Percentiles rank a stretch among this genome's conserved stretches.
Evolutionary conservation across 2,329 filamentous ascomycete genomes (phyloP).

Genomic region (Aspergillus uvarum): DNA sequence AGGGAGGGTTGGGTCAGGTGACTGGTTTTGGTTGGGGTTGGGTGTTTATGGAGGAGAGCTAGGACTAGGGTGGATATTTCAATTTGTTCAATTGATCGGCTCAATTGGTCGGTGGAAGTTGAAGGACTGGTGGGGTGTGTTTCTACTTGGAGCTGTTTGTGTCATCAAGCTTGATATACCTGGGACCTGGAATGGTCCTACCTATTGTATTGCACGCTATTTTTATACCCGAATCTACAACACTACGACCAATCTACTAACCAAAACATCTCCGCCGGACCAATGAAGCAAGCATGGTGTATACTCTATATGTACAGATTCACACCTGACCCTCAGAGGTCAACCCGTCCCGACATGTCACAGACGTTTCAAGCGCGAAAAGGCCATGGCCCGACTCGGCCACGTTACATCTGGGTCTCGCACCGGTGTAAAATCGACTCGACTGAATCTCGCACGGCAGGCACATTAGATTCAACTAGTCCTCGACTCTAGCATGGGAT

Average conservation of each 20-base stretch:
- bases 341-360: background rate
- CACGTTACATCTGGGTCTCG: background rate
- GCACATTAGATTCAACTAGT: slow-evolving; percentile 5
- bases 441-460: background rate
- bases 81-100: no score
- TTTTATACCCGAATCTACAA: no score
- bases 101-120: no score
- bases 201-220: no score
- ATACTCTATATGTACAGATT: slow-evolving; percentile 33
- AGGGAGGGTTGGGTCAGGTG: slow-evolving; percentile 2
- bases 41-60: no score
- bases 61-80: no score
- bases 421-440: background rate
- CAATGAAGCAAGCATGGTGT: slow-evolving; percentile 16
- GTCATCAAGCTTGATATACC: no score
- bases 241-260: background rate
- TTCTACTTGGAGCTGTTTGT: no score
- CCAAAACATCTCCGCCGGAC: background rate
- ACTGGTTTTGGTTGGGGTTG: background rate
- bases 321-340: slow-evolving; percentile 13
- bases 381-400: background rate
- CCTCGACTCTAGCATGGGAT: slow-evolving; percentile 13
- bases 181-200: no score
- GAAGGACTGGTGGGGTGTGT: no score
- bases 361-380: background rate